Evolutionary conservation across 2,329 filamentous ascomycete genomes (phyloP).

Genomic region (Cercospora sojina): DNA sequence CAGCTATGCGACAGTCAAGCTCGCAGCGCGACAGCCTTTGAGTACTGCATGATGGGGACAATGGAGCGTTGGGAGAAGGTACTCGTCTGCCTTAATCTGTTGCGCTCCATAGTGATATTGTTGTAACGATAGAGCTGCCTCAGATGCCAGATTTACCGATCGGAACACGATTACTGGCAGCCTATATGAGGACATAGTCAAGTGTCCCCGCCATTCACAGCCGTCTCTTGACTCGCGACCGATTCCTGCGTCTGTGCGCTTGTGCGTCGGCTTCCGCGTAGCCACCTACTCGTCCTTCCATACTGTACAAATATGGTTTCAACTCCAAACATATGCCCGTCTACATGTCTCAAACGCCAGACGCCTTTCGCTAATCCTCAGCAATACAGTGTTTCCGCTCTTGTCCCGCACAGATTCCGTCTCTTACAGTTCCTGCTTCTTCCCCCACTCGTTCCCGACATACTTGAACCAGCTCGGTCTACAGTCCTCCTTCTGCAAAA

Average conservation of each 20-base stretch:
- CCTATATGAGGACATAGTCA: background rate
- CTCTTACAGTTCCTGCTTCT: slow-evolving; percentile 2
- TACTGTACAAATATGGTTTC: background rate
- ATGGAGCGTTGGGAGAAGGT: background rate
- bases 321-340: background rate
- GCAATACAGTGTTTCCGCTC: slow-evolving; percentile 7
- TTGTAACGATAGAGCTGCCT: background rate
- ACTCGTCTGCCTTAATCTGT: background rate
- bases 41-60: background rate
- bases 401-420: background rate
- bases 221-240: background rate
- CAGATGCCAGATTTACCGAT: background rate
- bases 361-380: slow-evolving; percentile 19
- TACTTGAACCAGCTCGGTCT: slow-evolving; percentile 97
- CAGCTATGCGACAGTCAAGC: background rate
- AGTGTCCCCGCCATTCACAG: background rate
- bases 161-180: background rate
- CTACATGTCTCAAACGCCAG: slow-evolving; percentile 11
- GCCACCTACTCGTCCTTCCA: background rate
- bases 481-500: slow-evolving; percentile 87
- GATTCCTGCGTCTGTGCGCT: background rate
- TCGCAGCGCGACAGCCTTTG: background rate
- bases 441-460: slow-evolving; percentile 59
- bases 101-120: background rate
- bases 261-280: background rate